Evolutionary conservation across 257 asterid genomes (phyloP).

Genomic region (Perilla frutescens): DNA sequence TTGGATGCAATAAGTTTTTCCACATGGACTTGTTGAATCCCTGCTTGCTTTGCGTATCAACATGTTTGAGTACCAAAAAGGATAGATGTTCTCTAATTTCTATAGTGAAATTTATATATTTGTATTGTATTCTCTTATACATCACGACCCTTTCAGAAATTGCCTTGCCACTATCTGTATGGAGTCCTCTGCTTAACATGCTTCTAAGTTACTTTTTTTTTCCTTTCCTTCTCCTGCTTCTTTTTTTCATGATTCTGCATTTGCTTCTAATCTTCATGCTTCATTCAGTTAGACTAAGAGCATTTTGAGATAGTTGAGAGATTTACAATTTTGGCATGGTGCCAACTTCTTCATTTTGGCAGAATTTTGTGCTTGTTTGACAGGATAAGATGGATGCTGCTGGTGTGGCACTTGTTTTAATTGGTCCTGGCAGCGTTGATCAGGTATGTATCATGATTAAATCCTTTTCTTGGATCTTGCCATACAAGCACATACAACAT

Average conservation of each 20-base stretch:
- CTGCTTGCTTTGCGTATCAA: not conserved
- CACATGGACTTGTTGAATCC: not conserved
- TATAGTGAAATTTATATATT: not conserved
- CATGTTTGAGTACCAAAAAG: not conserved
- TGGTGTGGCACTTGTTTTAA: constrained; percentile 86
- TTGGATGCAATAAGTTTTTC: constrained; percentile 11
- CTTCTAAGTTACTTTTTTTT: not conserved
- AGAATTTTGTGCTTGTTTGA: constrained; percentile 39
- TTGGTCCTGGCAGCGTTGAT: constrained; percentile 94
- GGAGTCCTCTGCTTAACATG: constrained; percentile 2
- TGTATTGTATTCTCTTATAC: not conserved
- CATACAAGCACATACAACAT: not conserved
- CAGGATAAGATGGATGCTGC: constrained; percentile 96
- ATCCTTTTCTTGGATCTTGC: constrained; percentile 7
- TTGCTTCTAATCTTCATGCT: constrained; percentile 6
- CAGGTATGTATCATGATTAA: constrained; percentile 58
- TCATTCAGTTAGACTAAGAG: not conserved
- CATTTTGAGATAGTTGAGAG: not conserved
- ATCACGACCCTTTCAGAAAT: not conserved
- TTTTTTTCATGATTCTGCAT: not conserved
- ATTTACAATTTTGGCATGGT: not conserved
- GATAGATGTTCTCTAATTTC: not conserved
- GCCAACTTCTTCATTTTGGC: constrained; percentile 13
- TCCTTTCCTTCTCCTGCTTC: not conserved
- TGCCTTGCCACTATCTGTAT: constrained; percentile 2